Conservation (phyloP, 2,329 filamentous ascomycete genomes). For the Fusarium torreyae region DNA sequence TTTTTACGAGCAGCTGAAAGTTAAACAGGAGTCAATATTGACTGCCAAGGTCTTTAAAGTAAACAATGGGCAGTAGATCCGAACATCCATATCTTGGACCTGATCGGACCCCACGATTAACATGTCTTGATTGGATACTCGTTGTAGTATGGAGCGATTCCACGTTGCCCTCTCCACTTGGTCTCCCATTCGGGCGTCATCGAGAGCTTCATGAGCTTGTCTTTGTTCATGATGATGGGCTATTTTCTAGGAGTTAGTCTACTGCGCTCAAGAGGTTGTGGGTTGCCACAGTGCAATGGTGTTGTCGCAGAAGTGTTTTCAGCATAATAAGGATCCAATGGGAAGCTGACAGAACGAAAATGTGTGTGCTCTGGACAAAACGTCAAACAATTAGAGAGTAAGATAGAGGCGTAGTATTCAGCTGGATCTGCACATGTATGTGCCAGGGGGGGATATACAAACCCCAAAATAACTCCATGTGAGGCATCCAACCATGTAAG, state of each 20-base stretch:
- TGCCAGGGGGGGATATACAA: conserved; percentile 17
- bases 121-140: conserved; percentile 21
- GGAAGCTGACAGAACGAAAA: background rate
- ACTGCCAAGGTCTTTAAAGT: conserved; percentile 1
- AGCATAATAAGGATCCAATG: background rate
- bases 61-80: conserved; percentile 3
- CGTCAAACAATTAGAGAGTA: background rate
- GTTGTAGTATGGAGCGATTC: conserved; percentile 3
- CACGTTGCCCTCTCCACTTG: conserved; percentile 13
- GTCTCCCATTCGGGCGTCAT: conserved; percentile 4
- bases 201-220: background rate
- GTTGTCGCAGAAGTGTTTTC: conserved; percentile 8
- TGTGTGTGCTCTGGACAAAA: background rate
- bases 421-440: conserved; percentile 11
- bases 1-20: conserved; percentile 5
- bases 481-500: conserved; percentile 13
- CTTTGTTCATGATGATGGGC: background rate
- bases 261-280: background rate
- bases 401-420: conserved; percentile 8
- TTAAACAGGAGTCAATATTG: background rate
- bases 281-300: background rate
- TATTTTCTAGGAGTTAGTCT: background rate
- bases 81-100: background rate
- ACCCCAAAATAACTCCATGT: conserved; percentile 16
- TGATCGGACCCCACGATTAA: conserved; percentile 1